A percentile compares a stretch with the other conserved stretches of the same genome.
phyloP scores from a whole-genome alignment of 495 filamentous ascomycete species.

The Xylaria nigripes region DNA sequence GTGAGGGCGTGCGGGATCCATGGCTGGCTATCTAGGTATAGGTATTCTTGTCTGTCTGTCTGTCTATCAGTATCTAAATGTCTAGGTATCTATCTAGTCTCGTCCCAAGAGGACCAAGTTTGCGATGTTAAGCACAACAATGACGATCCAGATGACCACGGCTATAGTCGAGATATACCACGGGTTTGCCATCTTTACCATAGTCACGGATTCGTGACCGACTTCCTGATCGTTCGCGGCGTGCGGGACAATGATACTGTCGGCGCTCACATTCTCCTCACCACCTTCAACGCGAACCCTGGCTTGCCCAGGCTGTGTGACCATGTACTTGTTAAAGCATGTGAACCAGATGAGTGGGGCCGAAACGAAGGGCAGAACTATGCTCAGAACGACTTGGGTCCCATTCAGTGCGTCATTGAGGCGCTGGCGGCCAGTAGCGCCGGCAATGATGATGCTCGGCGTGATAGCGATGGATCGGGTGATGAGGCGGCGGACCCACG shows the following conservation, averaged over 20 bases:
- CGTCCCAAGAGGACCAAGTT: conserved; percentile 60
- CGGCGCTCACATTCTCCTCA: conserved; percentile 11
- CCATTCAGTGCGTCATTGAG: conserved; percentile 67
- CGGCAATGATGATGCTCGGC: conserved; percentile 75
- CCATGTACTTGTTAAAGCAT: conserved; percentile 74
- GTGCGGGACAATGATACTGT: neutral
- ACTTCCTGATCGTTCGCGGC: conserved; percentile 13
- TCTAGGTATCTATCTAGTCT: too few species aligned
- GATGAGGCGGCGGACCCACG: conserved; percentile 64
- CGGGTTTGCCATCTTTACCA: conserved; percentile 54
- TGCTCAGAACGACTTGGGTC: conserved; percentile 70
- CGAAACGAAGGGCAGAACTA: conserved; percentile 72
- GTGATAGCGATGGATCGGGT: conserved; percentile 71
- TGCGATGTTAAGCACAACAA: conserved; percentile 65
- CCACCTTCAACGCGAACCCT: conserved; percentile 26
- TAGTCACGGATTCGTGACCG: conserved; percentile 11
- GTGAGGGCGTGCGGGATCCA: too few species aligned
- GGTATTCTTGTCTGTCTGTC: too few species aligned
- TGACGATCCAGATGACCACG: conserved; percentile 56
- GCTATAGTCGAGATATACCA: conserved; percentile 48
- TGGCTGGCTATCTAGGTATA: too few species aligned
- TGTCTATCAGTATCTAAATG: too few species aligned
- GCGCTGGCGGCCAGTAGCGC: conserved; percentile 62
- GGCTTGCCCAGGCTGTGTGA: conserved; percentile 40
- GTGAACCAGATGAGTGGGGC: conserved; percentile 87